Percentiles rank a stretch among this genome's conserved stretches.
These are phyloP conservation scores for Aurifilum marmelostoma DNA, from an alignment of 2,329 filamentous ascomycete genomes.

Conservation along the genomic window DNA sequence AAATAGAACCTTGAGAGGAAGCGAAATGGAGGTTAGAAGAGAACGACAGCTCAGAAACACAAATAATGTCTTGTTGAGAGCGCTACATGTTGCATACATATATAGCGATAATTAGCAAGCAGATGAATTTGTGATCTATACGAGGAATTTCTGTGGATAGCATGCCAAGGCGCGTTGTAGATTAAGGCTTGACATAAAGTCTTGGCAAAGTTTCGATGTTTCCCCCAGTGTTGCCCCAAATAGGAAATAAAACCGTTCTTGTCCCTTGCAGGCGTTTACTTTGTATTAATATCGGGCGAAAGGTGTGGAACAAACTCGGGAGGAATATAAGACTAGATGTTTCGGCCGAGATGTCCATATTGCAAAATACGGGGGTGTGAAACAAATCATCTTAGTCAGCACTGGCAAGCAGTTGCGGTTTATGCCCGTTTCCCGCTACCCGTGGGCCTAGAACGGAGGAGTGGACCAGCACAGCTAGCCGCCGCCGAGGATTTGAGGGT, in stretches of 20 bases:
- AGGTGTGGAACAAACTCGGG: too few species aligned
- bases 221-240: not conserved
- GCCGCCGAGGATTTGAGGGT: too few species aligned
- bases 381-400: too few species aligned
- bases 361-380: too few species aligned
- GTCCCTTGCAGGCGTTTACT: not conserved
- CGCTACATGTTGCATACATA: not conserved
- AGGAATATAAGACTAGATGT: too few species aligned
- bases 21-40: too few species aligned
- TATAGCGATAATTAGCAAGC: not conserved
- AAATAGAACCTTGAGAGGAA: not conserved
- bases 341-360: too few species aligned
- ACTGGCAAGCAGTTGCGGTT: too few species aligned
- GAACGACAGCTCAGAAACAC: not conserved
- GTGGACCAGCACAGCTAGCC: too few species aligned
- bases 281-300: too few species aligned
- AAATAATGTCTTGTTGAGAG: not conserved
- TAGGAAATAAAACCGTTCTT: not conserved
- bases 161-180: not conserved
- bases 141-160: not conserved
- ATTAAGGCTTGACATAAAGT: not conserved
- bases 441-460: too few species aligned
- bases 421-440: too few species aligned
- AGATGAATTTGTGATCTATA: not conserved
- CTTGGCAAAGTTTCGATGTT: slow-evolving; percentile 3